phyloP scores from a whole-genome alignment of 2,329 filamentous ascomycete genomes.

The Ilyonectria robusta region DNA sequence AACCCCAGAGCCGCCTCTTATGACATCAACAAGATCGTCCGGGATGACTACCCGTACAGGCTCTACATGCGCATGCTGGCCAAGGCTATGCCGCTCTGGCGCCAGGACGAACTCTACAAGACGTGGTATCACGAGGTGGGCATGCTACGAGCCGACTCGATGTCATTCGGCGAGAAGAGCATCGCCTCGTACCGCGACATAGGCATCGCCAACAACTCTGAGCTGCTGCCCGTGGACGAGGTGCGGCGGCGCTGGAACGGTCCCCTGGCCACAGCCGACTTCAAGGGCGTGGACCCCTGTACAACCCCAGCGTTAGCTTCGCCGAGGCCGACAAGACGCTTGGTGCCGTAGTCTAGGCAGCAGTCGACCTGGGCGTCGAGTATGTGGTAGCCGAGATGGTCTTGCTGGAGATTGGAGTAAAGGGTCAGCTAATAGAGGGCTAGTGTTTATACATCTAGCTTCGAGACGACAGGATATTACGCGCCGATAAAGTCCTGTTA shows the following conservation, averaged over 20 bases:
- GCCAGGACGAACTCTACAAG: slow-evolving; percentile 65
- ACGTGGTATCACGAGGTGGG: slow-evolving; percentile 70
- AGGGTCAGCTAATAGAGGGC: slow-evolving; percentile 65
- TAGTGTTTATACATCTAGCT: slow-evolving; percentile 65
- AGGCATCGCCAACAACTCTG: slow-evolving; percentile 57
- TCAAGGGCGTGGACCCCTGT: slow-evolving; percentile 67
- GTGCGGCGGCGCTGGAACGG: slow-evolving; percentile 69
- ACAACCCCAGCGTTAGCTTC: slow-evolving; percentile 73
- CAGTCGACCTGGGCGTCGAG: slow-evolving; percentile 65
- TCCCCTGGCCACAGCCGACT: slow-evolving; percentile 70
- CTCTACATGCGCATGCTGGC: slow-evolving; percentile 58
- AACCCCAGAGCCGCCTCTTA: slow-evolving; percentile 62
- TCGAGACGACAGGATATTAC: slow-evolving; percentile 60
- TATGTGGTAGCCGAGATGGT: slow-evolving; percentile 67
- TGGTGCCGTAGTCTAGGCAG: slow-evolving; percentile 66
- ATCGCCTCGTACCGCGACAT: slow-evolving; percentile 55
- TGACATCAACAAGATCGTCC: slow-evolving; percentile 61
- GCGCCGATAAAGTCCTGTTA: slow-evolving; percentile 68
- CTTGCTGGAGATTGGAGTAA: slow-evolving; percentile 57
- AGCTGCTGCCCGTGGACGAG: slow-evolving; percentile 63
- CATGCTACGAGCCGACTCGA: slow-evolving; percentile 61
- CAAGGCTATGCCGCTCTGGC: slow-evolving; percentile 59
- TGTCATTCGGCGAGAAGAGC: slow-evolving; percentile 61
- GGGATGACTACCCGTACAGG: slow-evolving; percentile 58
- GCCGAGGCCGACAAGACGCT: slow-evolving; percentile 71